Percentiles rank a stretch among this genome's conserved stretches.
Evolutionary conservation across 2,329 filamentous ascomycete genomes (phyloP).

Genomic region (Cladosporium velox): DNA sequence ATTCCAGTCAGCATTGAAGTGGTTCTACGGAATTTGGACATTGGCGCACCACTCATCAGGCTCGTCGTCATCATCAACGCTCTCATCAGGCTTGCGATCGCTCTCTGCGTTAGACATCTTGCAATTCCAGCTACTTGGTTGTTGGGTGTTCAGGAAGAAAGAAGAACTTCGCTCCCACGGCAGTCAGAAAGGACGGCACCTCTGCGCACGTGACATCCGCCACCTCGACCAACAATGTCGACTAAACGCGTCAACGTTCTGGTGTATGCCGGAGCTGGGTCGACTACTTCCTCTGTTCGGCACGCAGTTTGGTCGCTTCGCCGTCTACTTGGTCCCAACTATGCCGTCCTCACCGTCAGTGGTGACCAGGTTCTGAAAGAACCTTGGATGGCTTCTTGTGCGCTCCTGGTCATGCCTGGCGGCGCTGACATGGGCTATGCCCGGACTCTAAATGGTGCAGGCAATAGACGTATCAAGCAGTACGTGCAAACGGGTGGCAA

Average conservation of each 20-base stretch:
- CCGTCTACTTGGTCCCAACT: slow-evolving; percentile 81
- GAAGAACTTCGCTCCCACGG: neutral
- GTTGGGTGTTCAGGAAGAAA: neutral
- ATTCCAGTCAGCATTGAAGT: slow-evolving; percentile 19
- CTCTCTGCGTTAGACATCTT: slow-evolving; percentile 36
- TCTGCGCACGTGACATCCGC: slow-evolving; percentile 18
- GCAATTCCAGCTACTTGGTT: neutral
- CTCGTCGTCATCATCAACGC: slow-evolving; percentile 71
- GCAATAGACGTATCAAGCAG: slow-evolving; percentile 79
- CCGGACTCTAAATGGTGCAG: slow-evolving; percentile 79
- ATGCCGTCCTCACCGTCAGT: slow-evolving; percentile 85
- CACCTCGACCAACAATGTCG: slow-evolving; percentile 53
- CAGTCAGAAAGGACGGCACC: neutral
- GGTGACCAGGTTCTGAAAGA: slow-evolving; percentile 81
- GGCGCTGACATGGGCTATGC: slow-evolving; percentile 95
- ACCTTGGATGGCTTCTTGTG: slow-evolving; percentile 85
- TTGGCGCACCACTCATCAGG: slow-evolving; percentile 84
- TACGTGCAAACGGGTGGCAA: slow-evolving; percentile 83
- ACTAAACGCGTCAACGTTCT: slow-evolving; percentile 81
- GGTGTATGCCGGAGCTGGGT: slow-evolving; percentile 87
- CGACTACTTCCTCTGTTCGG: slow-evolving; percentile 82
- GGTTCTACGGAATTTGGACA: neutral
- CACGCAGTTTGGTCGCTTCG: slow-evolving; percentile 87
- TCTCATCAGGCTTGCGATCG: slow-evolving; percentile 28
- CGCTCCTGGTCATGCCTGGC: slow-evolving; percentile 86